Conservation (phyloP, 306 rosid species). For the Casuarina equisetifolia region DNA sequence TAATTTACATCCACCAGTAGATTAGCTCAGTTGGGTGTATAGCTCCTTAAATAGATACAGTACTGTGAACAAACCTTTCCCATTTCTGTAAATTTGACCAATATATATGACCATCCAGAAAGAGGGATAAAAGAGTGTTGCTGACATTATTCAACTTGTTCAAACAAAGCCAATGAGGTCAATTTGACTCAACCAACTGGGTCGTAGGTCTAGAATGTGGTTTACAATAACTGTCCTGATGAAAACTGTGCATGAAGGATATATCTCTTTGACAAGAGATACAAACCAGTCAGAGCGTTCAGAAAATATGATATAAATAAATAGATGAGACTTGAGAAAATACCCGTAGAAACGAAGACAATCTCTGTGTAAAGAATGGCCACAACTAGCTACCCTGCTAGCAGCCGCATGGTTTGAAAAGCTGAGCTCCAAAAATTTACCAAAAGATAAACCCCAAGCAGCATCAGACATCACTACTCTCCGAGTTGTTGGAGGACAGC, state of each 20-base stretch:
- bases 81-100: conserved; percentile 20
- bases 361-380: conserved; percentile 97
- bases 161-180: conserved; percentile 9
- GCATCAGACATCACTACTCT: conserved; percentile 98
- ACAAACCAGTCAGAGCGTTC: conserved; percentile 7
- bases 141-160: conserved; percentile 18
- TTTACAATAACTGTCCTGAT: conserved; percentile 16
- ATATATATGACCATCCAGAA: conserved; percentile 16
- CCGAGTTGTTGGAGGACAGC: conserved; percentile 94
- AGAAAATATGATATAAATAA: neutral
- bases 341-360: conserved; percentile 99
- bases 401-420: conserved; percentile 99
- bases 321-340: conserved; percentile 21
- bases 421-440: conserved; percentile 99
- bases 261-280: neutral
- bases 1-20: neutral
- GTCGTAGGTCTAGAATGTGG: conserved; percentile 14
- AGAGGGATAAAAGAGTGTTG: conserved; percentile 18
- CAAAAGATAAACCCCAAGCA: conserved; percentile 99
- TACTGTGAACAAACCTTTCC: conserved; percentile 14
- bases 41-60: conserved; percentile 17
- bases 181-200: conserved; percentile 1
- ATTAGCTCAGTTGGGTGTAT: neutral
- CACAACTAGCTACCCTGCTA: conserved; percentile 98
- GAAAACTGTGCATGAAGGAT: conserved; percentile 12